Evolutionary conservation across 2,329 filamentous ascomycete species (phyloP).

Genomic region (Fusarium acutatum): DNA sequence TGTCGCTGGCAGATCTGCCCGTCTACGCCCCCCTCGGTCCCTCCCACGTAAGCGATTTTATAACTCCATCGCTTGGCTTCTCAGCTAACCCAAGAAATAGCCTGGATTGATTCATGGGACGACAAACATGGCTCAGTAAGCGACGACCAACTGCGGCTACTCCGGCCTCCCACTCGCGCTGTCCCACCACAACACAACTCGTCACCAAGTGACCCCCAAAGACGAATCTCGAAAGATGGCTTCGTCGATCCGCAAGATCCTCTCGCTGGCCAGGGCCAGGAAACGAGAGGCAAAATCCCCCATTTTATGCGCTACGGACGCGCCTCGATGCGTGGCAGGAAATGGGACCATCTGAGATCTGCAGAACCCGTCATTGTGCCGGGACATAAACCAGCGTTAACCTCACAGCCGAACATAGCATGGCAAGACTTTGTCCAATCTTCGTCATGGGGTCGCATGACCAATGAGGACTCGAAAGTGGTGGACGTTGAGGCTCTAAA

Average conservation of each 20-base stretch:
- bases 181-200: constrained; percentile 54
- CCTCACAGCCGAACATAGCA: constrained; percentile 51
- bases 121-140: constrained; percentile 49
- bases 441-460: constrained; percentile 59
- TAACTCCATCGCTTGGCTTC: not conserved
- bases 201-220: constrained; percentile 49
- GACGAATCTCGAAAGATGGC: constrained; percentile 59
- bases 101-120: constrained; percentile 61
- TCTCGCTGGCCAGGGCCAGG: constrained; percentile 46
- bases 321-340: constrained; percentile 56
- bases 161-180: constrained; percentile 51
- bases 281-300: constrained; percentile 51
- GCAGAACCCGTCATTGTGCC: constrained; percentile 68
- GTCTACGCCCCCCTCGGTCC: constrained; percentile 39
- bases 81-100: constrained; percentile 32
- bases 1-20: constrained; percentile 23
- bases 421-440: constrained; percentile 65
- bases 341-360: constrained; percentile 68
- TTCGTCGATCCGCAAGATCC: constrained; percentile 55
- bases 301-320: constrained; percentile 59
- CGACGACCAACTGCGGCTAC: constrained; percentile 51
- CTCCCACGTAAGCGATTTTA: constrained; percentile 37
- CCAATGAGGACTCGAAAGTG: constrained; percentile 58
- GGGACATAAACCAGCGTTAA: constrained; percentile 51
- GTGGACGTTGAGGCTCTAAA: constrained; percentile 57